These are phyloP conservation scores for Iodosphaeria phyllophila DNA, from an alignment of 2,329 filamentous ascomycete species.

Conservation along the genomic window DNA sequence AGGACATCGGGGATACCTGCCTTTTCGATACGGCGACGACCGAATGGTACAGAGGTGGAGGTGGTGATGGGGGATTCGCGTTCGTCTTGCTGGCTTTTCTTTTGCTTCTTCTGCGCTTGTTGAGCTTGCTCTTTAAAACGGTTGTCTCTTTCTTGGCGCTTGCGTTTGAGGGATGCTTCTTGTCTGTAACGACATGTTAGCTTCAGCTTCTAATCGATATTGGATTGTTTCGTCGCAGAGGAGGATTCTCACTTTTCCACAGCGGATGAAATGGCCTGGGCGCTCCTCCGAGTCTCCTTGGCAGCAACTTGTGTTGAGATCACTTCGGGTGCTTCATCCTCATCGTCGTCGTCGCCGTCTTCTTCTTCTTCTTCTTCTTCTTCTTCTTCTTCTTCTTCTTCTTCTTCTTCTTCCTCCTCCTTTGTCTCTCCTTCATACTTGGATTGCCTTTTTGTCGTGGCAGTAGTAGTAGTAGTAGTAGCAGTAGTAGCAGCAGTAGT, in stretches of 20 bases:
- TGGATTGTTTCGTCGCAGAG: slow-evolving; percentile 1
- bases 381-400: background rate
- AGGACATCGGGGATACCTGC: slow-evolving; percentile 24
- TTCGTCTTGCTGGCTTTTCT: slow-evolving; percentile 5
- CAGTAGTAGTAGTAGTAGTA: no score
- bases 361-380: slow-evolving; percentile 10
- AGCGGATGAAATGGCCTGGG: slow-evolving; percentile 27
- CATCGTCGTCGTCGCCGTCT: slow-evolving; percentile 22
- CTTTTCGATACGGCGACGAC: slow-evolving; percentile 14
- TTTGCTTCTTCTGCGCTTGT: slow-evolving; percentile 32
- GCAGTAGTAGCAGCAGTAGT: slow-evolving; percentile 5
- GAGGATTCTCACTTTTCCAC: slow-evolving; percentile 27
- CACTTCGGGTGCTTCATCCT: slow-evolving; percentile 38
- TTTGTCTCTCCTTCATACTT: slow-evolving; percentile 1
- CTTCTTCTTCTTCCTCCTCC: slow-evolving; percentile 1
- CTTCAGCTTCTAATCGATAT: no score
- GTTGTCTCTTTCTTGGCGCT: slow-evolving; percentile 34
- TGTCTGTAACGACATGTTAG: slow-evolving; percentile 17
- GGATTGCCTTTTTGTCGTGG: no score
- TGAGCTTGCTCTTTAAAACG: slow-evolving; percentile 36
- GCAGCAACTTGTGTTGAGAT: slow-evolving; percentile 33
- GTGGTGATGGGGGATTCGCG: slow-evolving; percentile 7
- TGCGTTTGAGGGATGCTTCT: slow-evolving; percentile 30
- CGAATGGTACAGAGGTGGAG: no score
- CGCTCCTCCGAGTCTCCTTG: slow-evolving; percentile 23